These are phyloP conservation scores for Leucocoprinus sp. DNA, from an alignment of 768 basidiomycete genomes.

Conservation along the genomic window DNA sequence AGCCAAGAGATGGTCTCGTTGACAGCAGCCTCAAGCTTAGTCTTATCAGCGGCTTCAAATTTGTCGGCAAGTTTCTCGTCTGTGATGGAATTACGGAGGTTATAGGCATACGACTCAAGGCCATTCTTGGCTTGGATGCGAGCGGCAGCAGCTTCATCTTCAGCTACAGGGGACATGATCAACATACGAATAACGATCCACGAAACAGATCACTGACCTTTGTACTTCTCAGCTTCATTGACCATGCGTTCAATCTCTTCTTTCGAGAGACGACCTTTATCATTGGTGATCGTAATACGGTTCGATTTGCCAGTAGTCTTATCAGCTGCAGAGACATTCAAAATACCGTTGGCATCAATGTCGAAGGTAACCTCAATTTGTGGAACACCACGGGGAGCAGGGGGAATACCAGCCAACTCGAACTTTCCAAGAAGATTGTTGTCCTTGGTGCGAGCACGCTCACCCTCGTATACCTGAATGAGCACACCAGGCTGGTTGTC, in stretches of 20 bases:
- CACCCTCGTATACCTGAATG: slow-evolving; percentile 97
- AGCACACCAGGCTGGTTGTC: slow-evolving; percentile 99
- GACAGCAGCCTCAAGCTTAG: slow-evolving; percentile 72
- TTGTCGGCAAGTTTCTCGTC: slow-evolving; percentile 86
- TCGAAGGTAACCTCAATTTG: slow-evolving; percentile 98
- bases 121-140: slow-evolving; percentile 86
- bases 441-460: slow-evolving; percentile 97
- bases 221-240: slow-evolving; percentile 87
- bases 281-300: slow-evolving; percentile 91
- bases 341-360: slow-evolving; percentile 93
- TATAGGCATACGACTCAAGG: slow-evolving; percentile 92
- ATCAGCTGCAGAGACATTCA: slow-evolving; percentile 92
- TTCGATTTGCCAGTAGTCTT: slow-evolving; percentile 97
- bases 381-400: slow-evolving; percentile 95
- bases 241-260: slow-evolving; percentile 99
- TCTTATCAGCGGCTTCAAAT: slow-evolving; percentile 80
- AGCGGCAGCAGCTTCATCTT: slow-evolving; percentile 80
- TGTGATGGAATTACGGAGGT: slow-evolving; percentile 81
- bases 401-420: slow-evolving; percentile 93
- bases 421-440: slow-evolving; percentile 99
- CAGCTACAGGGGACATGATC: slow-evolving; percentile 33
- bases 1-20: slow-evolving; percentile 84
- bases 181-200: slow-evolving; percentile 12
- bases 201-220: slow-evolving; percentile 36
- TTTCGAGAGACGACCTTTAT: slow-evolving; percentile 94